These are phyloP conservation scores for Apiospora marii DNA, from an alignment of 2,329 filamentous ascomycete species.

Conservation along the genomic window DNA sequence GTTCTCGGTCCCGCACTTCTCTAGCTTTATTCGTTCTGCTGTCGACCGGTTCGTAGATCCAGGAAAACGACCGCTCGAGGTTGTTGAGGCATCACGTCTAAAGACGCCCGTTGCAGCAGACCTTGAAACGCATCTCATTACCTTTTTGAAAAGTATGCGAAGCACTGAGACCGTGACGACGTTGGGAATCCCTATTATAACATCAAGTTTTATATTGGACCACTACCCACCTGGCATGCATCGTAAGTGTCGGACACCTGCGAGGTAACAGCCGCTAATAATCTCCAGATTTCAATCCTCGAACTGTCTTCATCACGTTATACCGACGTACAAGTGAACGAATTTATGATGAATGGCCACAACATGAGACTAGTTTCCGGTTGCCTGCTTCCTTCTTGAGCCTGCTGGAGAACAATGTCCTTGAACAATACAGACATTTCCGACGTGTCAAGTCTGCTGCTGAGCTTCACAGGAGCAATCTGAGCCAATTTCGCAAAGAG, in stretches of 20 bases:
- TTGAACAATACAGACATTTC: background rate
- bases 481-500: too few relatives aligned
- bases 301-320: background rate
- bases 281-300: background rate
- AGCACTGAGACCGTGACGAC: background rate
- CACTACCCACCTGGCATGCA: background rate
- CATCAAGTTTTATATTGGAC: background rate
- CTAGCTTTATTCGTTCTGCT: conserved; percentile 21
- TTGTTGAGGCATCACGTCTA: background rate
- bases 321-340: conserved; percentile 1
- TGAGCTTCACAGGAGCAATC: too few relatives aligned
- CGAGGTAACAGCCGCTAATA: background rate
- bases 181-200: background rate
- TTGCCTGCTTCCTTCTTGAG: conserved; percentile 1
- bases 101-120: background rate
- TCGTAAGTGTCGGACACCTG: background rate
- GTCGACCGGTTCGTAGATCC: conserved; percentile 8
- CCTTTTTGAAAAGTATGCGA: background rate
- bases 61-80: background rate
- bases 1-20: conserved; percentile 22
- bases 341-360: conserved; percentile 15
- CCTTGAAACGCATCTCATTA: background rate
- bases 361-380: conserved; percentile 19
- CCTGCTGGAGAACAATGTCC: conserved; percentile 12
- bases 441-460: too few relatives aligned